phyloP scores from a whole-genome alignment of 2,329 filamentous ascomycete genomes.

The Raffaelea arxii region DNA sequence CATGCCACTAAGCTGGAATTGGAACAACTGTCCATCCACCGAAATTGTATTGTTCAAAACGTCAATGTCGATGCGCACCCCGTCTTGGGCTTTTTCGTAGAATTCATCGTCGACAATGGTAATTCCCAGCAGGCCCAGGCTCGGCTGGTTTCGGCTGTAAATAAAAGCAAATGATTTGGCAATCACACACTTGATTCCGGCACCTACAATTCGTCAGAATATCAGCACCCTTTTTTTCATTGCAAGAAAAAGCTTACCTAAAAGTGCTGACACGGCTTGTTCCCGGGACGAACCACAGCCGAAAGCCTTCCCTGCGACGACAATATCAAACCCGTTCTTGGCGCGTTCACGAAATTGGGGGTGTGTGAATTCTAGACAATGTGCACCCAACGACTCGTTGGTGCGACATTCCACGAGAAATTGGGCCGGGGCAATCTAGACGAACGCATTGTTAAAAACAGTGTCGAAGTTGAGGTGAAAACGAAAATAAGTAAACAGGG shows the following conservation, averaged over 20 bases:
- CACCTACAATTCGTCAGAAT: too few relatives aligned
- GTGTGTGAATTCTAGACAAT: constrained; percentile 29
- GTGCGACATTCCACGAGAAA: constrained; percentile 20
- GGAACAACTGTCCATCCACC: constrained; percentile 17
- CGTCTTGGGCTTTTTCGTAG: constrained; percentile 24
- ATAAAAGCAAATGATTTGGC: constrained; percentile 35
- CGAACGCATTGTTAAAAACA: too few relatives aligned
- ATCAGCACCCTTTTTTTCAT: background rate
- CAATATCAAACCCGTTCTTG: constrained; percentile 25
- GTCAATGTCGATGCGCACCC: constrained; percentile 26
- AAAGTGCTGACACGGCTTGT: constrained; percentile 29
- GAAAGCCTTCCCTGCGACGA: constrained; percentile 35
- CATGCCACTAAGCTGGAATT: constrained; percentile 27
- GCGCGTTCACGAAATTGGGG: constrained; percentile 28
- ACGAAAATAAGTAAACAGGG: background rate
- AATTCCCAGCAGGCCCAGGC: constrained; percentile 33
- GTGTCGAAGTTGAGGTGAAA: background rate
- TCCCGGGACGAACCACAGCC: constrained; percentile 35
- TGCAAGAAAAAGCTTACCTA: constrained; percentile 16
- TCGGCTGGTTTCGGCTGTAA: constrained; percentile 34
- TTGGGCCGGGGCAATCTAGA: constrained; percentile 29
- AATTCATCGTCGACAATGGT: constrained; percentile 27
- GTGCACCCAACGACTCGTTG: constrained; percentile 23
- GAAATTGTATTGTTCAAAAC: constrained; percentile 14
- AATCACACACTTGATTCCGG: constrained; percentile 31